Evolutionary conservation across 1,284 basidiomycete genomes (phyloP).

Genomic region (Thecaphora thlaspeos): DNA sequence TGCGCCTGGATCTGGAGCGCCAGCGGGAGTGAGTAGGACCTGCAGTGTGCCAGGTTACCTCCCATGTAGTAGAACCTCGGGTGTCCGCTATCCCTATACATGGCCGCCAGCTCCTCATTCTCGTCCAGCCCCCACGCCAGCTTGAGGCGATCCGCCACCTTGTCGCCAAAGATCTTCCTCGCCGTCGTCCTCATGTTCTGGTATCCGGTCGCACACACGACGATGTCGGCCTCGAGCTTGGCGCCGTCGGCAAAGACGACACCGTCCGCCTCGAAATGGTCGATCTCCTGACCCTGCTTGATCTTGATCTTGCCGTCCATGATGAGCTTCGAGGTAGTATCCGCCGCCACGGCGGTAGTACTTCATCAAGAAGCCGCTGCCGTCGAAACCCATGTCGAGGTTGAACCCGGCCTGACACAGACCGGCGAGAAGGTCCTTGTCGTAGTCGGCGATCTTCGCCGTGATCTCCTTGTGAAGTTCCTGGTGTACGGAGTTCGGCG

Average conservation of each 20-base stretch:
- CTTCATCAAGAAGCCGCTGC: conserved; percentile 63
- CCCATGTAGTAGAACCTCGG: conserved; percentile 4
- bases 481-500: conserved; percentile 62
- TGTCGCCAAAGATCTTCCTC: conserved; percentile 6
- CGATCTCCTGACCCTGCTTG: conserved; percentile 56
- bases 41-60: conserved; percentile 10
- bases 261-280: conserved; percentile 10
- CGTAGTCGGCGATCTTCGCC: conserved; percentile 42
- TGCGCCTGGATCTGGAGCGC: conserved; percentile 15
- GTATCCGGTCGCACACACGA: conserved; percentile 17
- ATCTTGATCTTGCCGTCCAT: conserved; percentile 68
- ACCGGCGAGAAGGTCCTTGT: conserved; percentile 65
- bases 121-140: conserved; percentile 15
- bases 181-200: conserved; percentile 14
- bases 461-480: conserved; percentile 57
- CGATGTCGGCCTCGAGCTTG: conserved; percentile 53
- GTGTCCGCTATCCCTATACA: conserved; percentile 7
- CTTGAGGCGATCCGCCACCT: conserved; percentile 2
- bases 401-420: conserved; percentile 67
- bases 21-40: conserved; percentile 2
- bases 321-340: conserved; percentile 61
- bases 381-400: conserved; percentile 64
- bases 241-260: conserved; percentile 18
- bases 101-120: conserved; percentile 11
- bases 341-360: conserved; percentile 46